Conservation (phyloP, 2,329 filamentous ascomycete genomes). For the Scortechinia acanthostroma region DNA sequence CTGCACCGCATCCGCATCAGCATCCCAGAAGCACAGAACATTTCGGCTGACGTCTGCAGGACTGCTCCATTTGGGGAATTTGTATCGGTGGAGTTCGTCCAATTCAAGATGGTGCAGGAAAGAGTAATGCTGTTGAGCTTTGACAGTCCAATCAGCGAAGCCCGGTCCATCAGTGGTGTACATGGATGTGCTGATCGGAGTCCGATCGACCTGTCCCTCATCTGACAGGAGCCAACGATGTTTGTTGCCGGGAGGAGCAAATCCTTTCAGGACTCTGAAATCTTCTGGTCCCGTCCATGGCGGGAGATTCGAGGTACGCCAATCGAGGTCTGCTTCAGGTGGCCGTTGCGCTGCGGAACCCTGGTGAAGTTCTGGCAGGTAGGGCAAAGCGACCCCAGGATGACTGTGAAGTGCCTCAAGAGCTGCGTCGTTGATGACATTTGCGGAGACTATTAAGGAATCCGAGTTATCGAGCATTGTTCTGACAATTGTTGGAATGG, state of each 20-base stretch:
- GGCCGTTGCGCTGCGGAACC: constrained; percentile 5
- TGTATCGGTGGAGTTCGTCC: constrained; percentile 33
- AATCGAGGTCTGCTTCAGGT: neutral
- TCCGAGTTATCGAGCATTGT: constrained; percentile 41
- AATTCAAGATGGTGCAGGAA: constrained; percentile 40
- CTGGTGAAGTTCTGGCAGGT: constrained; percentile 34
- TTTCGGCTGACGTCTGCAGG: constrained; percentile 7
- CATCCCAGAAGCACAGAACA: neutral
- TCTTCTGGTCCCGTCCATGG: neutral
- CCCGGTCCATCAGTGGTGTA: constrained; percentile 28
- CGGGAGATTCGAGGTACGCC: constrained; percentile 3
- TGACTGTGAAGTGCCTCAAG: constrained; percentile 45
- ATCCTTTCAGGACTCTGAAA: neutral
- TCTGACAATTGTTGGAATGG: constrained; percentile 43
- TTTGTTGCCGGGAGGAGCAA: neutral
- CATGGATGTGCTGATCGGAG: constrained; percentile 33
- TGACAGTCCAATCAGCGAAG: constrained; percentile 39
- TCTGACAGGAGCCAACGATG: constrained; percentile 23
- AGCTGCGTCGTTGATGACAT: constrained; percentile 46
- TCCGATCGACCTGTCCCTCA: constrained; percentile 34
- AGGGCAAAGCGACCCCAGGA: constrained; percentile 39
- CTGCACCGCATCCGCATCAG: constrained; percentile 9
- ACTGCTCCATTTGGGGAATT: constrained; percentile 26
- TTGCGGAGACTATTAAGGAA: constrained; percentile 41
- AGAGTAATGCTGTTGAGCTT: constrained; percentile 36